These are phyloP conservation scores for Zasmidium angulare DNA, from an alignment of 2,329 filamentous ascomycete genomes.

Conservation along the genomic window DNA sequence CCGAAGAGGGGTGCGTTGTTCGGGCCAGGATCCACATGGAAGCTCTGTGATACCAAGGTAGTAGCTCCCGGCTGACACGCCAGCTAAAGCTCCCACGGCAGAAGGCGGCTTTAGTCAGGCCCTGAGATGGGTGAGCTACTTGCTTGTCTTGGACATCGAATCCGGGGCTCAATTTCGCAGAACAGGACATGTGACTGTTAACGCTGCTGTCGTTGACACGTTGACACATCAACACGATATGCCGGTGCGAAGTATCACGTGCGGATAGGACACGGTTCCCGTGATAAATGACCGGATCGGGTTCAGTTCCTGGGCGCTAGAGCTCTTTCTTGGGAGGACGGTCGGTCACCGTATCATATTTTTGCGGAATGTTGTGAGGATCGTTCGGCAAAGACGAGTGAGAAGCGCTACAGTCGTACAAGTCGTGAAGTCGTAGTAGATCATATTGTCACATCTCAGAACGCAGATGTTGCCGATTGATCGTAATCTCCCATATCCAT, in stretches of 20 bases:
- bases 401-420: no score
- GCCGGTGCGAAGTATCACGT: background rate
- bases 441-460: background rate
- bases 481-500: conserved; percentile 12
- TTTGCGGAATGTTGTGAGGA: no score
- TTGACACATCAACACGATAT: background rate
- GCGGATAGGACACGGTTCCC: background rate
- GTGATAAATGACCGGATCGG: background rate
- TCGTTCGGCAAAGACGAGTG: no score
- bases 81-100: background rate
- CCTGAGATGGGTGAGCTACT: background rate
- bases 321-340: no score
- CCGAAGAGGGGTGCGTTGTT: conserved; percentile 2
- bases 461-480: background rate
- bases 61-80: background rate
- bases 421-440: no score
- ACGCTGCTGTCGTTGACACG: background rate
- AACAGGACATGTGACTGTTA: background rate
- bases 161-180: background rate
- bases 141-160: background rate
- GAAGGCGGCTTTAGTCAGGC: background rate
- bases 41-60: background rate
- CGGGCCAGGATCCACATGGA: conserved; percentile 5
- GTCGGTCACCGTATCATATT: no score
- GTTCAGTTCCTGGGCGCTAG: background rate